Conservation (phyloP, 208 protist species). For the Trypanosomatidae sp. region DNA sequence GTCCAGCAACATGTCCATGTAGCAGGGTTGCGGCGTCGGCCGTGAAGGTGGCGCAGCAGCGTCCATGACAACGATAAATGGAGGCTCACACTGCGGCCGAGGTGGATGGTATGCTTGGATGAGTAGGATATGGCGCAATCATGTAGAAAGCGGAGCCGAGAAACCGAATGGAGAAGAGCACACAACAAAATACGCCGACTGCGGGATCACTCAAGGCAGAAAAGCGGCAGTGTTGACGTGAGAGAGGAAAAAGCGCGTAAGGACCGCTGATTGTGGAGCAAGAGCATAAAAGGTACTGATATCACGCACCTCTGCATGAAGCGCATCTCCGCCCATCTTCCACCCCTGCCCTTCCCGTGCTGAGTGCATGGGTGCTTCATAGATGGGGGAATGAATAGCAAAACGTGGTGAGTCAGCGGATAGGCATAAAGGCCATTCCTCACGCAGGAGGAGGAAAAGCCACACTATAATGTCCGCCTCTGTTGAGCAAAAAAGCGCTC, state of each 20-base stretch:
- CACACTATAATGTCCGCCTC: background rate
- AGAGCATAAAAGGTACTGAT: too few species aligned
- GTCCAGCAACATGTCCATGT: slow-evolving; percentile 30
- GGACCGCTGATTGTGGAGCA: background rate
- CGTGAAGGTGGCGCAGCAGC: background rate
- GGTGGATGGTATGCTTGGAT: background rate
- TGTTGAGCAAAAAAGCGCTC: too few species aligned
- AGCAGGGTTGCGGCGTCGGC: slow-evolving; percentile 1
- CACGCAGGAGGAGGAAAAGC: background rate
- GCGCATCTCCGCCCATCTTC: background rate
- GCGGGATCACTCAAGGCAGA: background rate
- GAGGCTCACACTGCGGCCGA: background rate
- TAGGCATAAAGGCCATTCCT: background rate
- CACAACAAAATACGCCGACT: background rate
- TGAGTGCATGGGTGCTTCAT: background rate
- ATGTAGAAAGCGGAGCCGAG: background rate
- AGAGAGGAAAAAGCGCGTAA: background rate
- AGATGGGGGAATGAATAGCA: too few species aligned
- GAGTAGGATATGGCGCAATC: background rate
- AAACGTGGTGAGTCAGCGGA: background rate
- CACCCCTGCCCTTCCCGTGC: background rate
- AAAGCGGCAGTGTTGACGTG: background rate
- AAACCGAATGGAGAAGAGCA: background rate
- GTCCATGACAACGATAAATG: background rate
- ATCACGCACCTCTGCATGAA: background rate